A percentile compares a stretch with the other conserved stretches of the same genome.
Conservation (phyloP, 345 rosid species). For the Rhizophora mangle region DNA sequence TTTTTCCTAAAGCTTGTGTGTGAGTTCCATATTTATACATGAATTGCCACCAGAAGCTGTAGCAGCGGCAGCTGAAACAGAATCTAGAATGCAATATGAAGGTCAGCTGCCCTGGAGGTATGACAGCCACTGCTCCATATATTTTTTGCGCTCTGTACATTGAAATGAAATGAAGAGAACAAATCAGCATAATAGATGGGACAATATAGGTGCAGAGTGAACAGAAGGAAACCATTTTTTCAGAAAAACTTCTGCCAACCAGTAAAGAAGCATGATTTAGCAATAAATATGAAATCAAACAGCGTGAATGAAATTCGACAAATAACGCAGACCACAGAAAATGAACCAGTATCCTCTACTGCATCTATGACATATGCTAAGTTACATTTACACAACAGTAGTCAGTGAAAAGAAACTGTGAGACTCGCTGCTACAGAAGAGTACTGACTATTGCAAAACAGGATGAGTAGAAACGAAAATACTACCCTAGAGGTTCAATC, state of each 20-base stretch:
- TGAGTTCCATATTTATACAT: conserved; percentile 8
- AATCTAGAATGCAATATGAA: neutral
- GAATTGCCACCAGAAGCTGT: conserved; percentile 11
- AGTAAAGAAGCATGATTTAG: neutral
- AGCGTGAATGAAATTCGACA: too few relatives aligned
- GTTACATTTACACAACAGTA: neutral
- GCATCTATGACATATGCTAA: neutral
- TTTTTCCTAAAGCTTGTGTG: neutral
- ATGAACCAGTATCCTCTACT: neutral
- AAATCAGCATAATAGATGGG: neutral
- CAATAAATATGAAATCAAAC: neutral
- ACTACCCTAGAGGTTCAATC: neutral
- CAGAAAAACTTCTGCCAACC: too few relatives aligned
- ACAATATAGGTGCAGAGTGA: neutral
- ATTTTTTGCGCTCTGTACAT: conserved; percentile 52
- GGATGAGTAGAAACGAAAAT: too few relatives aligned
- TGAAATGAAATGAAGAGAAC: neutral
- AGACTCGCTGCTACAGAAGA: neutral
- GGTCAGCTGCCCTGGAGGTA: conserved; percentile 43
- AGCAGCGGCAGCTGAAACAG: conserved; percentile 1
- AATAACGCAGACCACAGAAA: neutral
- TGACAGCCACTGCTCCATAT: conserved; percentile 60
- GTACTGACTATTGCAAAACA: neutral
- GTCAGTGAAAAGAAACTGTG: neutral
- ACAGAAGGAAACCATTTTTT: neutral